phyloP scores from a whole-genome alignment of 257 asterid species.

The Catharanthus roseus region DNA sequence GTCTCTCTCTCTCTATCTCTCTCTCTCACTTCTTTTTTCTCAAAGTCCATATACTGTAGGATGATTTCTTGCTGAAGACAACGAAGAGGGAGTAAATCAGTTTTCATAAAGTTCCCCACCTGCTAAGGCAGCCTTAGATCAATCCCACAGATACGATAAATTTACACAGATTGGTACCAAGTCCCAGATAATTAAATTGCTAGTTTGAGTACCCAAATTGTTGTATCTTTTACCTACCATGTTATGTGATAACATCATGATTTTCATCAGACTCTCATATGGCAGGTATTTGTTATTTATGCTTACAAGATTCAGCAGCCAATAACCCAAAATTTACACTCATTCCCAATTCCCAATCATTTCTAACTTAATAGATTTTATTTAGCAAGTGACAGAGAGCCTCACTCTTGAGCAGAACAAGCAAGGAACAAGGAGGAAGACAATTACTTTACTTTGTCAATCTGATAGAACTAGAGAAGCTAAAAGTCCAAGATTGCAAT shows the following conservation, averaged over 20 bases:
- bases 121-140: background rate
- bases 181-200: background rate
- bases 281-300: too few species aligned
- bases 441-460: background rate
- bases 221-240: background rate
- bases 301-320: background rate
- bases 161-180: background rate
- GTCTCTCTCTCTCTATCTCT: too few species aligned
- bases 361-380: background rate
- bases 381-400: background rate
- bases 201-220: background rate
- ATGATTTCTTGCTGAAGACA: background rate
- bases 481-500: background rate
- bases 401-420: background rate
- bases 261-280: background rate
- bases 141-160: too few species aligned
- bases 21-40: background rate
- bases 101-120: background rate
- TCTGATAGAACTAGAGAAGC: background rate
- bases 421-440: background rate
- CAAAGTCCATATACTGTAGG: background rate
- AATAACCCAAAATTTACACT: background rate
- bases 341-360: too few species aligned
- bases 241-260: background rate
- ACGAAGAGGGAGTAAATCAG: background rate